Percentiles rank a stretch among this genome's conserved stretches.
Evolutionary conservation across 2,329 filamentous ascomycete species (phyloP).

Genomic region (Sporothrix phasma): DNA sequence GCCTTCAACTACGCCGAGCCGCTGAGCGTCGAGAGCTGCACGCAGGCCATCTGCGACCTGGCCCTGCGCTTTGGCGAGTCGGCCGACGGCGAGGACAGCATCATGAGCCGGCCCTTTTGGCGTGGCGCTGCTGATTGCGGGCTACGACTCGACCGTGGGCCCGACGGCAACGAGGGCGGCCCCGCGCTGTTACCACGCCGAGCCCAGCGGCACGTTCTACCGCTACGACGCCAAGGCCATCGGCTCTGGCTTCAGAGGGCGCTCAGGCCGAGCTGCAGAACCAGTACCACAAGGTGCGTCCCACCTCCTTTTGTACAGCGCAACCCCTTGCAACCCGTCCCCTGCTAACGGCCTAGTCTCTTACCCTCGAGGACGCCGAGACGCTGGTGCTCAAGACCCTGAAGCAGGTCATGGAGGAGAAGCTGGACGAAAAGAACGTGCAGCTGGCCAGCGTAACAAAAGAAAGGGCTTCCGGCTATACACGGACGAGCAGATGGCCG

Average conservation of each 20-base stretch:
- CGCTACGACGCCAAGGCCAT: conserved; percentile 99
- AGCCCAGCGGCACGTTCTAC: conserved; percentile 97
- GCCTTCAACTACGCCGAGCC: conserved; percentile 97
- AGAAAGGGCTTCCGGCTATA: conserved; percentile 99
- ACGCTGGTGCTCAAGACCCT: conserved; percentile 92
- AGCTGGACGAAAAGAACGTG: conserved; percentile 96
- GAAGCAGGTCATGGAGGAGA: conserved; percentile 99
- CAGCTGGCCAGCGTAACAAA: conserved; percentile 96
- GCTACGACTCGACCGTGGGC: conserved; percentile 53
- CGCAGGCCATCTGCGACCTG: conserved; percentile 96
- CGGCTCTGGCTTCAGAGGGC: conserved; percentile 90
- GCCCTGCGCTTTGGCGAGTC: conserved; percentile 94
- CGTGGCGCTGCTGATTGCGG: conserved; percentile 90
- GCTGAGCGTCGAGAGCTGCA: conserved; percentile 92
- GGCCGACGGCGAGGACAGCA: conserved; percentile 94
- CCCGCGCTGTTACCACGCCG: conserved; percentile 95
- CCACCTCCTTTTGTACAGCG: too few species aligned
- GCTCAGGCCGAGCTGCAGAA: conserved; percentile 97
- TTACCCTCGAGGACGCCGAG: conserved; percentile 87
- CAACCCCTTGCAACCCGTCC: neutral
- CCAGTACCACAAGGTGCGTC: conserved; percentile 78
- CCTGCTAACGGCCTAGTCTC: conserved; percentile 49
- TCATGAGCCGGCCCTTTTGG: conserved; percentile 97
- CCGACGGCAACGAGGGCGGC: conserved; percentile 58
- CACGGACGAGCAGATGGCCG: conserved; percentile 92